phyloP scores from a whole-genome alignment of 495 filamentous ascomycete species.

The Apodospora peruviana region DNA sequence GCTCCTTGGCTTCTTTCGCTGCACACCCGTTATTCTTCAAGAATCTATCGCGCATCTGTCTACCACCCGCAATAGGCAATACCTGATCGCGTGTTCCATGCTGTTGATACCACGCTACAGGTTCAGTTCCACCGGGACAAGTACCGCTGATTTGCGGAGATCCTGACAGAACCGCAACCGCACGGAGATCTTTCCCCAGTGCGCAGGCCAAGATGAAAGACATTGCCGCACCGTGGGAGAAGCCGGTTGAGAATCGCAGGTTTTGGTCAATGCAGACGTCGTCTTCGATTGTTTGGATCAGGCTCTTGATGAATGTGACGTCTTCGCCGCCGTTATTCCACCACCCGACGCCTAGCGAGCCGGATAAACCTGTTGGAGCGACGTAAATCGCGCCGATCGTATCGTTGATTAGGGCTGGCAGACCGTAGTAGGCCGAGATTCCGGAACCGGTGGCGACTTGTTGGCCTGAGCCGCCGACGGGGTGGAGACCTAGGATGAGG shows the following conservation, averaged over 20 bases:
- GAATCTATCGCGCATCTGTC: constrained; percentile 32
- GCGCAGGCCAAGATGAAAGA: constrained; percentile 39
- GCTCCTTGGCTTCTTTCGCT: constrained; percentile 9
- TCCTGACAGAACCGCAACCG: constrained; percentile 36
- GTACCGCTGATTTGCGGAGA: constrained; percentile 17
- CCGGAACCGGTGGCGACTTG: constrained; percentile 28
- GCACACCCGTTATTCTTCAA: constrained; percentile 32
- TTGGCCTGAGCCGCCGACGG: constrained; percentile 29
- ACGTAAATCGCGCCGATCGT: constrained; percentile 38
- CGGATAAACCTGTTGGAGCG: constrained; percentile 33
- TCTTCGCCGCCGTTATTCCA: constrained; percentile 38
- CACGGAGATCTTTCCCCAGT: constrained; percentile 34
- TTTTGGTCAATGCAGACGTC: constrained; percentile 40
- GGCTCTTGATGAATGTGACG: constrained; percentile 34
- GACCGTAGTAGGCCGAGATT: constrained; percentile 30
- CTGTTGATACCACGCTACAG: constrained; percentile 37
- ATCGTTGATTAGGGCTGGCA: constrained; percentile 29
- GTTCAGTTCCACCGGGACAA: constrained; percentile 32
- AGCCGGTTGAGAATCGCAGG: constrained; percentile 40
- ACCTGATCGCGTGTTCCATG: constrained; percentile 36
- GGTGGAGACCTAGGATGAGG: constrained; percentile 37
- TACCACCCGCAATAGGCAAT: constrained; percentile 27
- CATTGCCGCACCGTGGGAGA: constrained; percentile 45
- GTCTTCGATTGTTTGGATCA: constrained; percentile 28
- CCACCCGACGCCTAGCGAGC: constrained; percentile 27